Base-by-base conservation (phyloP, 805 yeast genomes). In the Ogataea methylovora region DNA sequence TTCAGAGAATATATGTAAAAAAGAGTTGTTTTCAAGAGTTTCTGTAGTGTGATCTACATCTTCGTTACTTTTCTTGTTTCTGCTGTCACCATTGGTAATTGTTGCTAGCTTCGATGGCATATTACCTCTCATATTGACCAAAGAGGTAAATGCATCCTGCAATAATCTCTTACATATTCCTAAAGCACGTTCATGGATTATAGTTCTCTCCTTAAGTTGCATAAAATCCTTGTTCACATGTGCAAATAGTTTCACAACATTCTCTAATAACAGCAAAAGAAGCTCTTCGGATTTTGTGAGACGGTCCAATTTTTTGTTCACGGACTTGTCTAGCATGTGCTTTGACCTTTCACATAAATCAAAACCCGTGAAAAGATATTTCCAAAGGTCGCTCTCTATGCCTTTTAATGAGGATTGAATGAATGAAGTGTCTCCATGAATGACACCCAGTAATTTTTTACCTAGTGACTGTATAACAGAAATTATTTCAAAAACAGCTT, bases 1-100 rank as follows among this genome's bases (percentile, higher is more conserved):
- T 28, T 59, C 55, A 21, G 76, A 67, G 43, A 81, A 68, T 2
- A 81, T 75, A 13, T 61, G 58, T 34, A 76, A 56, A 40, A 84
- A 73, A 1, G 79, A 69, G 25, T 46, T 46, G 1, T 58, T 42
- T n/a, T 25, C 33, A 13, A 10, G 27, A 6, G 7, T 30, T 22
- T 8, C 22, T 13, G 10, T 27, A 22, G 16, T 16, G 34, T n/a
- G 21, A 17, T 15, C 22, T 26, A 11, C 29, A 32, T n/a, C n/a
- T n/a, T n/a, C 16, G 32, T 5, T 20, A 22, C 22, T 15, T 13
- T 24, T 19, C 14, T n/a, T 9, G 8, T 22, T 13, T 13, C 15
- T 10, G 21, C n/a, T n/a, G n/a, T n/a, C n/a, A n/a, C n/a, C n/a
- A n/a, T n/a, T n/a, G n/a, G n/a, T n/a, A n/a, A n/a, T n/a, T n/a